Evolutionary conservation across 306 rosid genomes (phyloP), one percentile per base, ranked within the genome.

Genomic region (Gillenia trifoliata): DNA sequence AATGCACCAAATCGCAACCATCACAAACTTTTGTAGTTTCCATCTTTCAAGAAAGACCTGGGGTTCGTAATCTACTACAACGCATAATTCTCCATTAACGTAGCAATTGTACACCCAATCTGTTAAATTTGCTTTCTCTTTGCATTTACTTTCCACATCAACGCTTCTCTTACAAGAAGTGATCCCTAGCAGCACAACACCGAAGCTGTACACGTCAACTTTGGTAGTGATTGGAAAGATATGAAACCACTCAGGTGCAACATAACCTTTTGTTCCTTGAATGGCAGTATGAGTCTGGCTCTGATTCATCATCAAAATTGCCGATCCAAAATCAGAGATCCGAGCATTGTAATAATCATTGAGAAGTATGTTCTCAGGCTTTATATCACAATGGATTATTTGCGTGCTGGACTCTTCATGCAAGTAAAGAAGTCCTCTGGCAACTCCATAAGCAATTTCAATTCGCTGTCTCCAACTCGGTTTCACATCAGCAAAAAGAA

Each of bases 71-170:
- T 68, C 70, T 47, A 81, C 55, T 19, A 81, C 72, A 36, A 7
- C 33, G 20, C 75, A 75, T 23, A 81, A 0, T 11, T 6, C 22
- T 25, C 88, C 77, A 19, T 45, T 64, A 19, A 4, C 43, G 19
- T 71, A 79, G 69, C 84, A 85, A 25, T 85, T 82, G 52, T 76
- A 81, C 4, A 83, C 86, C 88, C 84, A 85, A 19, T 81, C 73
- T 0, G 50, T 77, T 31, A 85, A 73, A 47, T 78, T 55, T 0
- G 36, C 82, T 34, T 55, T 55, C 61, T 79, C 81, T 67, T 78
- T 83, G 10, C 12, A 2, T 9, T 6, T 15, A 57, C 6, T 33
- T 36, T 69, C 85, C 34, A 38, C n/a, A 17, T 79, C 79, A 15
- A 70, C 77, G 25, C 43, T 74, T 78, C 19, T 78, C 47, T 83